Evolutionary conservation across 768 basidiomycete genomes (phyloP).

Genomic region (Cystofilobasidium bisporidii): DNA sequence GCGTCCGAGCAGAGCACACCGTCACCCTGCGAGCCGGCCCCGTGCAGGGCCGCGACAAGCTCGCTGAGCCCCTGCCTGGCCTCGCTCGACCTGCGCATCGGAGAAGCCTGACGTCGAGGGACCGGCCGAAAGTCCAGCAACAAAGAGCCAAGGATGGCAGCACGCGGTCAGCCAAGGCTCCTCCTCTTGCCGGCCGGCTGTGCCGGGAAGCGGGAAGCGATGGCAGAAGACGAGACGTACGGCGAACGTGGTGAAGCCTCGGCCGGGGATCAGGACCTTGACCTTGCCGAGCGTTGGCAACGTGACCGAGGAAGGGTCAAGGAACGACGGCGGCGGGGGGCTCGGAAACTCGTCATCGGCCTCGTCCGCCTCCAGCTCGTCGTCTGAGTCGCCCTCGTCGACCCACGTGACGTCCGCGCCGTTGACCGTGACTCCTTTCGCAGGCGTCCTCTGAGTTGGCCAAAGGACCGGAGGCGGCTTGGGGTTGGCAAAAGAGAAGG

Average conservation of each 20-base stretch:
- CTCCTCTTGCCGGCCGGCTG: too few species aligned
- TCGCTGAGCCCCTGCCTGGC: constrained; percentile 24
- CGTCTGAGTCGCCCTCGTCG: constrained; percentile 29
- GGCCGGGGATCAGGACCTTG: constrained; percentile 27
- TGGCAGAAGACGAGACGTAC: constrained; percentile 8
- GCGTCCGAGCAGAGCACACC: background rate
- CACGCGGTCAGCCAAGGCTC: background rate
- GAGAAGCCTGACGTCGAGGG: constrained; percentile 25
- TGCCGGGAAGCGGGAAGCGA: too few species aligned
- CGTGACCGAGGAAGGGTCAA: constrained; percentile 32
- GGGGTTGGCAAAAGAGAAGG: constrained; percentile 51
- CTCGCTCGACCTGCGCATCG: background rate
- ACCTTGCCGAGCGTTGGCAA: constrained; percentile 24
- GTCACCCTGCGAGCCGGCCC: background rate
- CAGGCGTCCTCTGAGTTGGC: background rate
- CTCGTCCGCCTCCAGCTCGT: constrained; percentile 30
- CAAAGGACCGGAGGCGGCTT: background rate
- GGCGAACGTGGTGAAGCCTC: constrained; percentile 26
- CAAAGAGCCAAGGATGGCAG: too few species aligned
- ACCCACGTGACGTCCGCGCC: background rate
- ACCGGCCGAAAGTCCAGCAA: constrained; percentile 23
- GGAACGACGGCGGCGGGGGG: constrained; percentile 39
- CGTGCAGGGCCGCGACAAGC: constrained; percentile 29
- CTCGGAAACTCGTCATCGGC: constrained; percentile 21
- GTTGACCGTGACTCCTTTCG: background rate